phyloP scores from a whole-genome alignment of 805 yeast genomes.

The Saccharomycopsis malanga region DNA sequence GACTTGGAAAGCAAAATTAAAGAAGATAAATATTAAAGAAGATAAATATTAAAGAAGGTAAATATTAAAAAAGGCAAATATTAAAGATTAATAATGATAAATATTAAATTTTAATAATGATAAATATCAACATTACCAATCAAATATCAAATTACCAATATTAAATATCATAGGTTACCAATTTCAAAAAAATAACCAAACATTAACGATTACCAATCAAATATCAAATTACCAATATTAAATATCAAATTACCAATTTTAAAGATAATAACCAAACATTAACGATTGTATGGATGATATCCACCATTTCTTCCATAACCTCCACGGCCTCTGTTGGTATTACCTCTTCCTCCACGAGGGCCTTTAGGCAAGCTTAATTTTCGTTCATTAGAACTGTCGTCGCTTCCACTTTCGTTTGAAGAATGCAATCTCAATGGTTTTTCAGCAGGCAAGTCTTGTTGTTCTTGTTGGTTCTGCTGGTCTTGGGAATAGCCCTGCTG shows the following conservation, averaged over 20 bases:
- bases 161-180: too few relatives aligned
- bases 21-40: too few relatives aligned
- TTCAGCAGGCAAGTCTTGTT: conserved; percentile 1
- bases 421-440: conserved; percentile 19
- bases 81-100: too few relatives aligned
- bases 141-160: too few relatives aligned
- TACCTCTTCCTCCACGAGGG: conserved; percentile 15
- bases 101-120: too few relatives aligned
- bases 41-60: too few relatives aligned
- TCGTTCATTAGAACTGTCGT: conserved; percentile 2
- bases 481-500: conserved; percentile 1
- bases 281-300: conserved; percentile 31
- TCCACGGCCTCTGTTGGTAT: conserved; percentile 11
- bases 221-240: background rate
- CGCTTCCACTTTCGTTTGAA: conserved; percentile 1
- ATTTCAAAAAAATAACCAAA: background rate
- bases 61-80: too few relatives aligned
- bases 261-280: background rate
- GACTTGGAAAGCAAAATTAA: background rate
- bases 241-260: too few relatives aligned
- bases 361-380: conserved; percentile 12
- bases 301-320: conserved; percentile 15
- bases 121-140: too few relatives aligned
- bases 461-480: background rate
- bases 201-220: background rate